phyloP scores from a whole-genome alignment of 768 basidiomycete genomes.

The Phylloporus scabripes region DNA sequence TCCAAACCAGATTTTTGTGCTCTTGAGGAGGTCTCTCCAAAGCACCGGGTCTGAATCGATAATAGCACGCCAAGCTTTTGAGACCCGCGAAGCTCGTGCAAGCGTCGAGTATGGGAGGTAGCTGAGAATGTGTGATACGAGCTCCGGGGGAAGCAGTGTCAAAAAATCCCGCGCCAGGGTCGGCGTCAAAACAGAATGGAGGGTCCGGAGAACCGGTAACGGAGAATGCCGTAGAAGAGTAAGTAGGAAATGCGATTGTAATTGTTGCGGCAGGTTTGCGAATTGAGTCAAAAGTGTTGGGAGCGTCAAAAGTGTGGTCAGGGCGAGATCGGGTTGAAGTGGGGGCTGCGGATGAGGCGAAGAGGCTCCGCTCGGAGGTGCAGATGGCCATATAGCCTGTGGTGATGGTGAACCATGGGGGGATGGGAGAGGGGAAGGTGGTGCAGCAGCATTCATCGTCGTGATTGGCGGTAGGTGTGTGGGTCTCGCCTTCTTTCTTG shows the following conservation, averaged over 20 bases:
- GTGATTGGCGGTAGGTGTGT: slow-evolving; percentile 54
- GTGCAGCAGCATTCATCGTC: slow-evolving; percentile 68
- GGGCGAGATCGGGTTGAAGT: slow-evolving; percentile 72
- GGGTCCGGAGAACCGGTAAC: slow-evolving; percentile 81
- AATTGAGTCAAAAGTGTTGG: slow-evolving; percentile 81
- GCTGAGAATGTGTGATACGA: slow-evolving; percentile 83
- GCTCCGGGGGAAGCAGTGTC: slow-evolving; percentile 84
- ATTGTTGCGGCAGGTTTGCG: slow-evolving; percentile 64
- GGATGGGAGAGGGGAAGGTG: slow-evolving; percentile 80
- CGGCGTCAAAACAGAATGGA: slow-evolving; percentile 84
- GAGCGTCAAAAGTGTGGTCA: slow-evolving; percentile 82
- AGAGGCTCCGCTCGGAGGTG: slow-evolving; percentile 72
- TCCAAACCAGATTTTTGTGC: slow-evolving; percentile 86
- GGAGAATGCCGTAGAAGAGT: slow-evolving; percentile 90
- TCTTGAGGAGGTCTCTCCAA: slow-evolving; percentile 83
- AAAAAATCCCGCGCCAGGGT: slow-evolving; percentile 94
- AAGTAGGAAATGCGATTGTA: slow-evolving; percentile 92
- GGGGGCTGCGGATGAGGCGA: slow-evolving; percentile 67
- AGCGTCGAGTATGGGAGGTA: slow-evolving; percentile 80
- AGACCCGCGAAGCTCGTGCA: slow-evolving; percentile 83
- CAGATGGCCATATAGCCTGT: slow-evolving; percentile 72
- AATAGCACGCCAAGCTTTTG: slow-evolving; percentile 83
- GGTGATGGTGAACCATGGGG: slow-evolving; percentile 81
- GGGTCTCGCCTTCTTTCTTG: slow-evolving; percentile 73
- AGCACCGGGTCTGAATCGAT: slow-evolving; percentile 88